Conservation (phyloP, 2,329 filamentous ascomycete species). For the Purpureocillium lavendulum region DNA sequence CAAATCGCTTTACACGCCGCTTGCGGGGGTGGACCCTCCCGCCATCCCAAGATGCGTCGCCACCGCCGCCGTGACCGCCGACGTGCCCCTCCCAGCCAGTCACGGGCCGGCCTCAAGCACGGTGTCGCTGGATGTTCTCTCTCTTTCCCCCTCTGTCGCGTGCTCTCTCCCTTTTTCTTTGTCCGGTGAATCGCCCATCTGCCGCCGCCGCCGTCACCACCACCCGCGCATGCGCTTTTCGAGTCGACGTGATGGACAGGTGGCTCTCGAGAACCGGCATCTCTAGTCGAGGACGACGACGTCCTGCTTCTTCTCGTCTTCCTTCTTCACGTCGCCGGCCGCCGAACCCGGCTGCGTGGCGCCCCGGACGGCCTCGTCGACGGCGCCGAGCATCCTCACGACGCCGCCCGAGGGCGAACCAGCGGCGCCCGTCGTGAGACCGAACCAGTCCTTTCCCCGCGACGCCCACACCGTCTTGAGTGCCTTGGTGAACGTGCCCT, state of each 20-base stretch:
- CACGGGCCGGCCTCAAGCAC: no score
- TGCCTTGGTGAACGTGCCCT: constrained; percentile 27
- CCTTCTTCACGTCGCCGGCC: neutral
- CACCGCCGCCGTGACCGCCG: no score
- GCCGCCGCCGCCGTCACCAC: no score
- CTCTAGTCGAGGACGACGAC: constrained; percentile 10
- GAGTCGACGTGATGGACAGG: no score
- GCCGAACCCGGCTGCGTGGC: constrained; percentile 2
- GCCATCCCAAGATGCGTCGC: no score
- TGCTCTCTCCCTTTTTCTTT: neutral
- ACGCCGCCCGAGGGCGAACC: constrained; percentile 29
- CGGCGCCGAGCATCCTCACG: constrained; percentile 36
- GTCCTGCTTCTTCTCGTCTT: constrained; percentile 1
- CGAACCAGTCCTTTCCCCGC: constrained; percentile 36
- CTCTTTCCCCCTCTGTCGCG: no score
- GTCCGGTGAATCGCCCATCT: neutral
- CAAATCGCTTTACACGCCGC: neutral
- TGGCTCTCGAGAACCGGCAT: no score
- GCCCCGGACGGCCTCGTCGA: constrained; percentile 38
- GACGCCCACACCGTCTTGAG: constrained; percentile 37
- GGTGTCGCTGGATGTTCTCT: no score
- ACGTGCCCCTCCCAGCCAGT: no score
- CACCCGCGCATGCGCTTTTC: no score
- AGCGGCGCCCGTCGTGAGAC: constrained; percentile 38
- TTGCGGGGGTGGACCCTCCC: no score